Evolutionary conservation across 2,329 filamentous ascomycete species (phyloP), one percentile per base, ranked within the genome.

Genomic region (Colletotrichum sp.): DNA sequence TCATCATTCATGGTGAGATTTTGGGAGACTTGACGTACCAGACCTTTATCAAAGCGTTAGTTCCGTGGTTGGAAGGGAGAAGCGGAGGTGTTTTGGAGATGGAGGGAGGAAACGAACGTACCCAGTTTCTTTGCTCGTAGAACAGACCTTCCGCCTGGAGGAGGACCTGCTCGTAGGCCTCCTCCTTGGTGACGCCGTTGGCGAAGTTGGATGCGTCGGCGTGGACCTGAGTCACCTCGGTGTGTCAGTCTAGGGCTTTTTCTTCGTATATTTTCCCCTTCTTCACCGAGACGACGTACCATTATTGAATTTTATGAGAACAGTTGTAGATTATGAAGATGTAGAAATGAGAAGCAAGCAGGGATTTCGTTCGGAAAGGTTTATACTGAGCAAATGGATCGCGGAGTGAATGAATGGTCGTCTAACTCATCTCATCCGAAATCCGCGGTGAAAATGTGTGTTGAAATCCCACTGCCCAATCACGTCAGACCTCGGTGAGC

Each of bases 171-270:
- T 90, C 89, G 79, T 96, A 96, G 28, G 93, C 94, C 77, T 95
- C 91, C 74, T 91, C 88, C 84, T 96, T 96, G 69, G 89, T 91
- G 76, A 95, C 84, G 78, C 91, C 92, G 16, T 89, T 81, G 65
- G 87, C 89, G 84, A 96, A 96, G 80, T 92, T 95, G 68, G 94
- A 95, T 5, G 94, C 92, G 82, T 96, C 94, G 68, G 95, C 95
- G 85, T 96, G 95, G 74, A 95, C 93, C 93, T 92, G 32, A 72
- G 30, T 69, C 64, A 39, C 55, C 32, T 49, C n/a, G 9, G 28
- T 15, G 26, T 73, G 63, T 64, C 12, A 69, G 32, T 16, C 24
- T 49, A 59, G 34, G 59, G 39, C 13, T 76, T 7, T 21, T 30
- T 18, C 8, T 30, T 30, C 28, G 8, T 30, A 9, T 30, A 2